Conservation (phyloP, 805 yeast genomes). For the Millerozyma miso region DNA sequence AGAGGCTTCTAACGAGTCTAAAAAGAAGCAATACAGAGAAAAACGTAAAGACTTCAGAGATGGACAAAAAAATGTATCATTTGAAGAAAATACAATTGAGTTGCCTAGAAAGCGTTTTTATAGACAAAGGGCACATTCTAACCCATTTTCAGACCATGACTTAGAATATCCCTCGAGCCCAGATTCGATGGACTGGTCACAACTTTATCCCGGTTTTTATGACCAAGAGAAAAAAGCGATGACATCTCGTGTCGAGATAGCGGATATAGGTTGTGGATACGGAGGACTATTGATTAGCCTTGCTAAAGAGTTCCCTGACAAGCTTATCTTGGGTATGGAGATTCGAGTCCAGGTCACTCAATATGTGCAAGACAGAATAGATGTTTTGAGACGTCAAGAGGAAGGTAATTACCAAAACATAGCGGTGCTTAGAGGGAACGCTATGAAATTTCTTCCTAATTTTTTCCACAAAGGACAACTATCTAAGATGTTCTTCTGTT, state of each 20-base stretch:
- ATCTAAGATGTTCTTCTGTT: slow-evolving; percentile 92
- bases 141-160: slow-evolving; percentile 93
- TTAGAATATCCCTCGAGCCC: slow-evolving; percentile 85
- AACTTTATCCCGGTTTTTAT: slow-evolving; percentile 61
- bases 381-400: slow-evolving; percentile 66
- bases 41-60: slow-evolving; percentile 42
- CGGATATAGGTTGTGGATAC: slow-evolving; percentile 97
- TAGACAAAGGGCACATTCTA: slow-evolving; percentile 96
- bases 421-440: slow-evolving; percentile 87
- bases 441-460: slow-evolving; percentile 96
- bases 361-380: slow-evolving; percentile 91
- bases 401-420: slow-evolving; percentile 66
- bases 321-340: slow-evolving; percentile 88
- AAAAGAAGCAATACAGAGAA: slow-evolving; percentile 48
- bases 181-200: slow-evolving; percentile 80
- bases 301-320: slow-evolving; percentile 71
- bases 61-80: slow-evolving; percentile 41
- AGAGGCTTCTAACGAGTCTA: slow-evolving; percentile 23
- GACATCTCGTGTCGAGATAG: slow-evolving; percentile 67
- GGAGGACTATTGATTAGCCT: slow-evolving; percentile 85
- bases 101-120: slow-evolving; percentile 84
- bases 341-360: slow-evolving; percentile 96
- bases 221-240: slow-evolving; percentile 40
- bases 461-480: slow-evolving; percentile 81
- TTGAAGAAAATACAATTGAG: slow-evolving; percentile 38